These are phyloP conservation scores for Pseudogymnoascus sp. DNA, from an alignment of 2,329 filamentous ascomycete genomes.

Conservation along the genomic window DNA sequence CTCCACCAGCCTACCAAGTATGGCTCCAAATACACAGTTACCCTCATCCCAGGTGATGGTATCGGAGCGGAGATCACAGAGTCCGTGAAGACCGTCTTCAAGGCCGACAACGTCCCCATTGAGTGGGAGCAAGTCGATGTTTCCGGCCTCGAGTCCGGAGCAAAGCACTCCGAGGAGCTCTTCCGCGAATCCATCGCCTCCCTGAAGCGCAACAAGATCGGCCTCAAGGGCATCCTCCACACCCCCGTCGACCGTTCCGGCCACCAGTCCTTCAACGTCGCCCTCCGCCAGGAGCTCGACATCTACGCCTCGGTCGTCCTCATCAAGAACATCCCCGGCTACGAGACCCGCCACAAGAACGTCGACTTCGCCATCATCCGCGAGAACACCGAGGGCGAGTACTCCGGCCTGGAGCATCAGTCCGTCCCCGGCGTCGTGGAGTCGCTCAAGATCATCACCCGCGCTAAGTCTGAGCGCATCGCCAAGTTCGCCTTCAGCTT, in stretches of 20 bases:
- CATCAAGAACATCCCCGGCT: constrained; percentile 99
- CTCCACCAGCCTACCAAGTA: constrained; percentile 72
- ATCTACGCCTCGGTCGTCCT: constrained; percentile 97
- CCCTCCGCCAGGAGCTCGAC: constrained; percentile 96
- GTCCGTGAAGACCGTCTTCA: constrained; percentile 98
- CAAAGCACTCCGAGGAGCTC: constrained; percentile 81
- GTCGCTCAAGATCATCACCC: constrained; percentile 99
- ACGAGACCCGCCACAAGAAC: constrained; percentile 92
- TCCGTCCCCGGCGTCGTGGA: constrained; percentile 93
- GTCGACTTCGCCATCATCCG: constrained; percentile 99
- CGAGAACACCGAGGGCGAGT: constrained; percentile 99
- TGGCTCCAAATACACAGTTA: constrained; percentile 98
- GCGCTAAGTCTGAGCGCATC: constrained; percentile 97
- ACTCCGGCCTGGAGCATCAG: constrained; percentile 98
- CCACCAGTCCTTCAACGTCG: constrained; percentile 99
- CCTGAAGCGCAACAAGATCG: constrained; percentile 96
- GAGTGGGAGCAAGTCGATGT: constrained; percentile 99
- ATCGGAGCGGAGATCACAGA: constrained; percentile 97
- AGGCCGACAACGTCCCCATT: constrained; percentile 96
- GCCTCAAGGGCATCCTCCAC: constrained; percentile 97
- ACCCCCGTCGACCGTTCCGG: constrained; percentile 94
- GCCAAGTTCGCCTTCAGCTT: constrained; percentile 98
- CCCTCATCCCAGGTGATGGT: constrained; percentile 96
- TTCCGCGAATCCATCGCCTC: constrained; percentile 95
- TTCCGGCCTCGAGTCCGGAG: constrained; percentile 75